Base-by-base conservation (phyloP, 1,139 yeast species). In the Keqinozyma sinolaborantium region DNA sequence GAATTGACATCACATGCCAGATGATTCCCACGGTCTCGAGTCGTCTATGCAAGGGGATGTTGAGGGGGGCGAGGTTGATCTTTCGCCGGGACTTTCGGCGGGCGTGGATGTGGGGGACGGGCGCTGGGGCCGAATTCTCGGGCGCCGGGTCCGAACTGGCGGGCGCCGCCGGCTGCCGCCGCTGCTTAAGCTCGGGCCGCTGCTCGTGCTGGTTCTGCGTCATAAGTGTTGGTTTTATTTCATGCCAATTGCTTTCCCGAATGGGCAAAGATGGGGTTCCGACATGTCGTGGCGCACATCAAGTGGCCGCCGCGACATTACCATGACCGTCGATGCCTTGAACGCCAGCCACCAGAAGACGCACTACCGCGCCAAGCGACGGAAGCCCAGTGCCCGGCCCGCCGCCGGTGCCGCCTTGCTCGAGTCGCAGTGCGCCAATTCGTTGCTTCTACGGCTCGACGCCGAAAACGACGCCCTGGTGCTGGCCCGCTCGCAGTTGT, bases 1-100 rank as follows among this genome's bases (percentile, higher is more conserved):
- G 87, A 27, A 90, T 80, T 3, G 86, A 71, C 16, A 85, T 66
- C 3, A 84, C 77, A 55, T 88, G 96, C 79, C 86, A 77, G 4
- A 85, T 69, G 14, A 90, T 78, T 1, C 81, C 81, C 4, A 82
- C 49, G 1, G 92, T 86, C 48, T 87, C 83, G 20, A 83, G 51
- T 31, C 95, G 59, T 40, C 83, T 66, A 14, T 59, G 49, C 34
- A 77, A 43, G 1, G 90, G 85, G 1, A 79, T 73, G 24, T 61
- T 56, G 28, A 77, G 47, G 0, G 84, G 83, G 0, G 83, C 77
- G 33, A 69, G 51, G 38, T 68, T 53, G 28, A 12, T 14, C n/a
- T 13, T 15, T 26, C 12, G 21, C 18, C 14, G 23, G 12, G 29
- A 19, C 19, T 21, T 15, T 15, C 18, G 11, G 18, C 18, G n/a